Conservation (phyloP, 352 stramenopile species). For the Phytophthora aleatoria region DNA sequence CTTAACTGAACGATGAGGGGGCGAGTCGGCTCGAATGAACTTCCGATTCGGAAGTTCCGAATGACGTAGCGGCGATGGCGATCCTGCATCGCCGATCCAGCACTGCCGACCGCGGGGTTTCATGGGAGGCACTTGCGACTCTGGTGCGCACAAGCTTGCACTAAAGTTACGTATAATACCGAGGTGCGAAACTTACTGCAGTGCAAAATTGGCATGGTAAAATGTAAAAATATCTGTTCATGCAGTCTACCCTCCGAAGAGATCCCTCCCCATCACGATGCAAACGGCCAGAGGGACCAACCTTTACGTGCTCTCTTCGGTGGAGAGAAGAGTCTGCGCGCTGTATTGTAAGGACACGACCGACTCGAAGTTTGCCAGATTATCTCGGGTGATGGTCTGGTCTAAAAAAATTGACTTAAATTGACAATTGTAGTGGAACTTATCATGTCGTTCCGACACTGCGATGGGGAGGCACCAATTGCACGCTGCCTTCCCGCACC, state of each 20-base stretch:
- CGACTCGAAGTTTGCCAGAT: no score
- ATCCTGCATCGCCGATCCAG: no score
- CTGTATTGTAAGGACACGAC: no score
- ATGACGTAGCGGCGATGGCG: neutral
- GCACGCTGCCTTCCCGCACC: slow-evolving; percentile 14
- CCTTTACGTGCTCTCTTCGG: slow-evolving; percentile 20
- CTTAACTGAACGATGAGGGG: no score
- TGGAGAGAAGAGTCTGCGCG: no score
- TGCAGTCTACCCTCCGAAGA: neutral
- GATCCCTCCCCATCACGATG: slow-evolving; percentile 9
- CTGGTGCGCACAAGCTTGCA: slow-evolving; percentile 1
- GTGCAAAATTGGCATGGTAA: neutral
- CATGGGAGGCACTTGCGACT: no score
- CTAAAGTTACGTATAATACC: neutral
- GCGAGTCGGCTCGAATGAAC: no score
- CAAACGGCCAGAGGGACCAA: neutral
- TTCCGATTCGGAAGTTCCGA: no score
- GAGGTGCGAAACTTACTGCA: slow-evolving; percentile 1
- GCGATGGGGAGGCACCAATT: slow-evolving; percentile 18
- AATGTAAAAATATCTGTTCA: neutral
- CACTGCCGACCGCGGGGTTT: no score
- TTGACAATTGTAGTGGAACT: slow-evolving; percentile 14
- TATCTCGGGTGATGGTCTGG: no score
- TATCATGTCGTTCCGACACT: slow-evolving; percentile 18
- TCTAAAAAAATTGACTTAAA: neutral